Evolutionary conservation across 208 protist species (phyloP).

Genomic region (Acanthamoeba divionensis): DNA sequence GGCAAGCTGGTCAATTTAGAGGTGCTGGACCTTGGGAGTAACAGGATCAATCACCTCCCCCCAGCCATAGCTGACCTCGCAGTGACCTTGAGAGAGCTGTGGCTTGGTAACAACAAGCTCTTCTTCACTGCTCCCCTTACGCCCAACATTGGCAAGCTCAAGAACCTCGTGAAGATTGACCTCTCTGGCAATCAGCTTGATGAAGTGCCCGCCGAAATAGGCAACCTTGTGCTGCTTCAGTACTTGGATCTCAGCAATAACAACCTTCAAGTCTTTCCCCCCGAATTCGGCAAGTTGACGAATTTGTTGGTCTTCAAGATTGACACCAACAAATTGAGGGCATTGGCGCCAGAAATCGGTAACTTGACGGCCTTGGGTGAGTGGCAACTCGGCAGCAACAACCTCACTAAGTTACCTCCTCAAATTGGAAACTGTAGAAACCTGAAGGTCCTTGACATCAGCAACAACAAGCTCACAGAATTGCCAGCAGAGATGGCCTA

Average conservation of each 20-base stretch:
- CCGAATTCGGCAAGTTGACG: slow-evolving; percentile 67
- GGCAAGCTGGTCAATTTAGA: slow-evolving; percentile 65
- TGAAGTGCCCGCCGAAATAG: slow-evolving; percentile 63
- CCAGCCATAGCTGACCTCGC: slow-evolving; percentile 56
- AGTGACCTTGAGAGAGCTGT: slow-evolving; percentile 59
- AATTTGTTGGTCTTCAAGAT: slow-evolving; percentile 63
- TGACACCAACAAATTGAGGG: slow-evolving; percentile 55
- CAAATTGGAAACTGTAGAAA: slow-evolving; percentile 37
- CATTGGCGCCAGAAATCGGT: slow-evolving; percentile 57
- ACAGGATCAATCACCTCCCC: slow-evolving; percentile 67
- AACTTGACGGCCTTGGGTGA: slow-evolving; percentile 46
- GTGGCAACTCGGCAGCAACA: slow-evolving; percentile 38
- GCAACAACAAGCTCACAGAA: slow-evolving; percentile 67
- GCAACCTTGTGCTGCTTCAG: slow-evolving; percentile 30
- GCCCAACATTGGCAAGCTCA: slow-evolving; percentile 62
- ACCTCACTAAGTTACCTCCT: slow-evolving; percentile 3
- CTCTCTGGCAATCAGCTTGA: slow-evolving; percentile 66
- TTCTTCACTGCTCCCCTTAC: slow-evolving; percentile 70
- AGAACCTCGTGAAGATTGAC: slow-evolving; percentile 60
- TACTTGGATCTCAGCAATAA: slow-evolving; percentile 71
- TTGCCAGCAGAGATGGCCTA: slow-evolving; percentile 64
- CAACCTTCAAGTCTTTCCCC: slow-evolving; percentile 64
- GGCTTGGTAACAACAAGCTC: slow-evolving; percentile 67
- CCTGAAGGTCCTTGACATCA: slow-evolving; percentile 53
- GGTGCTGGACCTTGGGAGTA: slow-evolving; percentile 64